These are phyloP conservation scores for Linnemannia zychae DNA, from an alignment of 192 early-diverging fungal species.

Conservation along the genomic window DNA sequence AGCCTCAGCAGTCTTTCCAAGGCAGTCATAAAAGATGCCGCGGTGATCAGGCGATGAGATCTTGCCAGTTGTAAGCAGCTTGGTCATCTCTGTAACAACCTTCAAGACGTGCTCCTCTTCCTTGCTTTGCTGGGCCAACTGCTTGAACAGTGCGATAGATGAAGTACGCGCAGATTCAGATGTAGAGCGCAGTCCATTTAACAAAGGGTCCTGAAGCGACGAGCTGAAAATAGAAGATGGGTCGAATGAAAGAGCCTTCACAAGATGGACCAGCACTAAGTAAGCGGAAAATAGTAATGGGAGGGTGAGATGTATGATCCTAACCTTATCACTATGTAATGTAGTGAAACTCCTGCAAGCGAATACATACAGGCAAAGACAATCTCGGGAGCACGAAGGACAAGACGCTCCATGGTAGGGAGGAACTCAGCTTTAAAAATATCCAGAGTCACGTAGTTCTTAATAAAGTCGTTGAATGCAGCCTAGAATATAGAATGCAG, in stretches of 20 bases:
- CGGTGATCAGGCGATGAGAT: conserved; percentile 79
- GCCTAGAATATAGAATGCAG: conserved; percentile 44
- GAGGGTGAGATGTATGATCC: neutral
- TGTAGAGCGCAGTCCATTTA: conserved; percentile 76
- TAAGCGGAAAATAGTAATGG: neutral
- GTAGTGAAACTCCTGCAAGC: neutral
- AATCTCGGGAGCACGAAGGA: conserved; percentile 89
- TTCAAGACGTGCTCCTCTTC: conserved; percentile 66
- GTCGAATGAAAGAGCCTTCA: conserved; percentile 72
- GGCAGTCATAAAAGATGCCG: conserved; percentile 68
- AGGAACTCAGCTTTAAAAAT: conserved; percentile 71
- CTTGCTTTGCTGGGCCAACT: conserved; percentile 61
- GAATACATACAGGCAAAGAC: conserved; percentile 68
- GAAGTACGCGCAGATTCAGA: conserved; percentile 69
- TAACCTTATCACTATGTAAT: neutral
- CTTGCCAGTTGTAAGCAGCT: conserved; percentile 69
- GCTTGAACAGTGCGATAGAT: conserved; percentile 71
- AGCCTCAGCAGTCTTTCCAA: conserved; percentile 59
- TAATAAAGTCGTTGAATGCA: conserved; percentile 74
- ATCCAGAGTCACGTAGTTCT: conserved; percentile 62
- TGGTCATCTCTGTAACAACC: conserved; percentile 73
- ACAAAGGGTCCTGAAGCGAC: conserved; percentile 74
- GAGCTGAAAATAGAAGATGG: conserved; percentile 68
- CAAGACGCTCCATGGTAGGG: conserved; percentile 77
- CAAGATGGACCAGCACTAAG: conserved; percentile 65